phyloP scores from a whole-genome alignment of 805 yeast genomes.

The Starmerella riodocensis region DNA sequence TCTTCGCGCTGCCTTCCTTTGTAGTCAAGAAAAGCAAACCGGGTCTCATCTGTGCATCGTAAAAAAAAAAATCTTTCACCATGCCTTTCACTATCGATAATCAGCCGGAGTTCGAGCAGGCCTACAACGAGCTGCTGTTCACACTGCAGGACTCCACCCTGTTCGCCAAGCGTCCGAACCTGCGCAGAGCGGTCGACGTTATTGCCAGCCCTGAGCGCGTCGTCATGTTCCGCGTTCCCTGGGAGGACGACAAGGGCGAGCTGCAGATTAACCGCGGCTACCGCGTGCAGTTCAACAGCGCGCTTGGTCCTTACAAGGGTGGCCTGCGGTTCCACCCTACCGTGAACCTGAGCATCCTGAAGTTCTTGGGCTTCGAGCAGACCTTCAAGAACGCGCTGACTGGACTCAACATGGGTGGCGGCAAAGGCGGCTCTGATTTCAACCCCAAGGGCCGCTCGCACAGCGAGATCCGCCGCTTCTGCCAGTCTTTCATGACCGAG shows the following conservation, averaged over 20 bases:
- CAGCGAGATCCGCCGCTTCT: conserved; percentile 90
- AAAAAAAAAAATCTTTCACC: too few species aligned
- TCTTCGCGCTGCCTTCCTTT: too few species aligned
- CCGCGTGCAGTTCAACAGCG: conserved; percentile 97
- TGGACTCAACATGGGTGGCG: conserved; percentile 97
- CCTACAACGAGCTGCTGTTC: conserved; percentile 80
- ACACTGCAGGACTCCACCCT: conserved; percentile 86
- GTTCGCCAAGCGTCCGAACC: conserved; percentile 78
- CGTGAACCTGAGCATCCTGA: conserved; percentile 86
- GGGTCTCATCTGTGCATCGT: too few species aligned
- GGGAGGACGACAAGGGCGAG: conserved; percentile 93
- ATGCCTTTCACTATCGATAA: conserved; percentile 34
- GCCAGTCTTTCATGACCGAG: conserved; percentile 91
- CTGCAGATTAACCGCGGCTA: conserved; percentile 91
- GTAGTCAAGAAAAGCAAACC: too few species aligned
- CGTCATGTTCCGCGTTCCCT: conserved; percentile 90
- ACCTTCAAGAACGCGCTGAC: conserved; percentile 96
- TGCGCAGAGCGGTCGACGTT: conserved; percentile 75
- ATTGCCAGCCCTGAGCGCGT: conserved; percentile 92
- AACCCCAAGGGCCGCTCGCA: conserved; percentile 93
- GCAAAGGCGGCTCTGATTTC: conserved; percentile 98
- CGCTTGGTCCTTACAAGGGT: conserved; percentile 98
- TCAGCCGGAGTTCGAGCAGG: conserved; percentile 99
- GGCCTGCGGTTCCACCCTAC: conserved; percentile 97
- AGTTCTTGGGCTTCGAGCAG: conserved; percentile 96